These are phyloP conservation scores for Pseudogymnoascus sp. DNA, from an alignment of 2,329 filamentous ascomycete species.

Conservation along the genomic window DNA sequence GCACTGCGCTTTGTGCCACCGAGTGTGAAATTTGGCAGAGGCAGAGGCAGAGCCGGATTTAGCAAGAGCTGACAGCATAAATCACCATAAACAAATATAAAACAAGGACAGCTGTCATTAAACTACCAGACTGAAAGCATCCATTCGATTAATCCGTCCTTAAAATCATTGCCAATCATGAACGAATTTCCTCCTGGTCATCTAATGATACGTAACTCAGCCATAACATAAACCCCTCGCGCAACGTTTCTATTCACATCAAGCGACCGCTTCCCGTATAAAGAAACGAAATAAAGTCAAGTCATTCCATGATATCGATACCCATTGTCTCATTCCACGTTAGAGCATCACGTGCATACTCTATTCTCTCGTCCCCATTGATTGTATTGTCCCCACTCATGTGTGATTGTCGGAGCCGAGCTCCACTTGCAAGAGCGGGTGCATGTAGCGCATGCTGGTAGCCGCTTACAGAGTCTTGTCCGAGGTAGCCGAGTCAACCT, in stretches of 20 bases:
- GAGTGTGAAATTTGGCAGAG: constrained; percentile 55
- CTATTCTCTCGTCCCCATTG: not conserved
- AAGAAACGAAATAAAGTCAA: constrained; percentile 7
- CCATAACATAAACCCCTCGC: constrained; percentile 4
- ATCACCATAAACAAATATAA: not conserved
- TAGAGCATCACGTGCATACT: constrained; percentile 6
- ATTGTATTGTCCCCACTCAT: not conserved
- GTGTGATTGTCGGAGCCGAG: constrained; percentile 3
- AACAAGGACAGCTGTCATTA: constrained; percentile 1
- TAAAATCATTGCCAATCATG: constrained; percentile 6
- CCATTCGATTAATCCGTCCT: constrained; percentile 6
- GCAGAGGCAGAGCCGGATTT: constrained; percentile 26
- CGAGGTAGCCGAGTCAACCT: constrained; percentile 63
- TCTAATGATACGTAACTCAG: constrained; percentile 9
- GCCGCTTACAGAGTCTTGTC: constrained; percentile 58
- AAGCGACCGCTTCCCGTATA: constrained; percentile 9
- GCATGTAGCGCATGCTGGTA: not conserved
- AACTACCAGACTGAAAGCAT: constrained; percentile 6
- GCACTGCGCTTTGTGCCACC: constrained; percentile 63
- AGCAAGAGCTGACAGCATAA: constrained; percentile 16
- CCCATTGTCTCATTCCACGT: constrained; percentile 5
- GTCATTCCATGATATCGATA: constrained; percentile 9
- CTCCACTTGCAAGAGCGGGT: constrained; percentile 2
- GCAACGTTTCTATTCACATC: constrained; percentile 8
- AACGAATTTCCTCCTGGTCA: constrained; percentile 3